Base-by-base conservation (phyloP, 148 eudicot genomes). In the Fagopyrum tataricum region DNA sequence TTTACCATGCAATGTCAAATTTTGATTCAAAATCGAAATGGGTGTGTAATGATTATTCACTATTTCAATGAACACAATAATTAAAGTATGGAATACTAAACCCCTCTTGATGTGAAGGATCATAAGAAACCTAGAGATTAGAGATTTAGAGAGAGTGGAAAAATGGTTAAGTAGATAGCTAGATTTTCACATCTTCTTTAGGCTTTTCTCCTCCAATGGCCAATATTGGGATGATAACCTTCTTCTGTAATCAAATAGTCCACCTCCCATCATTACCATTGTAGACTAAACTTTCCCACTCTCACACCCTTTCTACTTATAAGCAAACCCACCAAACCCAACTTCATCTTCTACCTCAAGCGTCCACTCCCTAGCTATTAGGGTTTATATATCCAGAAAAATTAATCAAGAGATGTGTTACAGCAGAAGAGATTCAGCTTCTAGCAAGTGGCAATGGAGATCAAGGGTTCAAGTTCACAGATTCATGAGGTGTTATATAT, bases 181-280 rank as follows among this genome's bases (percentile, higher is more conserved):
- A 58, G 31, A 58, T 26, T 58, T 23, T 58, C n/a, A 26, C 64
- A 58, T 58, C 23, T 58, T 58, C 39, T 58, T 59, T 46, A 59
- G 17, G 41, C 40, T 21, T 56, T 56, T 56, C 18, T 21, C 62
- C 2, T 7, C 8, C 12, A 56, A 56, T 8, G 62, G 62, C 13
- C 67, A 61, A 61, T 6, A 61, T 61, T 61, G 13, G 41, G 41
- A 61, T 61, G 67, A 61, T 6, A 41, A 68, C 8, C 23, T 24
- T 37, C 44, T 39, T 64, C 37, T 62, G 23, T 15, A n/a, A 68
- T n/a, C 24, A 68, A 6, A 40, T 4, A 68, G 71, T 26, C 71
- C 48, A 42, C 48, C 48, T 68, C 71, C 9, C 71, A 68, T 68
- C 48, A 68, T 68, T 68, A 68, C 71, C 48, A 67, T 68, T 68